Percentiles rank a stretch among this genome's conserved stretches.
Conservation (phyloP, 2,329 filamentous ascomycete genomes). For the Ophiostoma sp. region DNA sequence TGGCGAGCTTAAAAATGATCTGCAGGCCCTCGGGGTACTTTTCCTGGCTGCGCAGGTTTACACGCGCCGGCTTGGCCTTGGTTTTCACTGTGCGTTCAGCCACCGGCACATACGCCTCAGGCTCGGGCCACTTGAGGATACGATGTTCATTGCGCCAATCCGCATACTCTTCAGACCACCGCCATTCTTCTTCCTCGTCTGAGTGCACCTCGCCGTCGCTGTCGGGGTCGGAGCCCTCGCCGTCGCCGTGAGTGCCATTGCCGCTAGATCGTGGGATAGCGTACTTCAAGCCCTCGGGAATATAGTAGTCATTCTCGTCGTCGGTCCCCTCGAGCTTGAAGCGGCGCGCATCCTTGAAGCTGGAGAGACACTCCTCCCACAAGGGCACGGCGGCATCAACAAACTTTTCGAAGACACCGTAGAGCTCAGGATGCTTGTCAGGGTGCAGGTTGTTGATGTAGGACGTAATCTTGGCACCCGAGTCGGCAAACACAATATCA, state of each 20-base stretch:
- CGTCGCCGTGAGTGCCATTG: slow-evolving; percentile 9
- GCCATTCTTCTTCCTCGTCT: slow-evolving; percentile 1
- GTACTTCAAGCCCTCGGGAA: slow-evolving; percentile 21
- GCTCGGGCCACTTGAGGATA: slow-evolving; percentile 22
- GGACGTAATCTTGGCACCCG: slow-evolving; percentile 35
- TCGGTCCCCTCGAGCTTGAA: neutral
- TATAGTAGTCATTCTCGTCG: slow-evolving; percentile 22
- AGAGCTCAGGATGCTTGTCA: slow-evolving; percentile 31
- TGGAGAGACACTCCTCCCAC: slow-evolving; percentile 35
- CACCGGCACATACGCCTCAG: slow-evolving; percentile 17
- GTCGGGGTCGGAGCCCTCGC: slow-evolving; percentile 16
- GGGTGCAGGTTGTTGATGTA: slow-evolving; percentile 46
- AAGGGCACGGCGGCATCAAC: slow-evolving; percentile 36
- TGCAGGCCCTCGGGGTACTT: slow-evolving; percentile 41
- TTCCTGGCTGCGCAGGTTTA: slow-evolving; percentile 14
- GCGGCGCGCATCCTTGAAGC: slow-evolving; percentile 19
- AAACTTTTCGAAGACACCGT: slow-evolving; percentile 35
- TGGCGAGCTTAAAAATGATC: slow-evolving; percentile 58
- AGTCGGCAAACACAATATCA: slow-evolving; percentile 33
- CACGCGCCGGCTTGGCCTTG: neutral
- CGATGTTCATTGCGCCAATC: slow-evolving; percentile 18
- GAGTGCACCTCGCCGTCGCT: slow-evolving; percentile 17
- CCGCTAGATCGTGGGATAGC: slow-evolving; percentile 6
- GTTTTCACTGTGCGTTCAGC: neutral
- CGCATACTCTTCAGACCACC: slow-evolving; percentile 18